These are phyloP conservation scores for Solanum aculeatissimum DNA, from an alignment of 305 asterid genomes.

Conservation along the genomic window DNA sequence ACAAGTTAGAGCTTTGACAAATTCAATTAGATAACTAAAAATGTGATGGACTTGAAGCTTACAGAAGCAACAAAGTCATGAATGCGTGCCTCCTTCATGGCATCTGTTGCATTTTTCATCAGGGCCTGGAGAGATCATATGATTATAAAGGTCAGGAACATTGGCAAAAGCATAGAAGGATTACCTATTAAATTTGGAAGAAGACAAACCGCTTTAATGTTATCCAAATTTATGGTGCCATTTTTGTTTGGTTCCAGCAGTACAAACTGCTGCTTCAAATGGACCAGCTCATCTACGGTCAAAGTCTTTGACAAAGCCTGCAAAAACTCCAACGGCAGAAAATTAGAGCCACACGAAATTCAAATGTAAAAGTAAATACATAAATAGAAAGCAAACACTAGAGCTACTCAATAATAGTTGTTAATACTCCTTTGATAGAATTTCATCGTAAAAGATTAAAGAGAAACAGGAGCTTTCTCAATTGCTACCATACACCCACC, in stretches of 20 bases:
- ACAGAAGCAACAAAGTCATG: slow-evolving; percentile 72
- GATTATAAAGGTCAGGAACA: neutral
- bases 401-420: neutral
- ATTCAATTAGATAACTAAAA: neutral
- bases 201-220: slow-evolving; percentile 25
- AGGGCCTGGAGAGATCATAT: slow-evolving; percentile 35
- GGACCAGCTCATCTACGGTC: slow-evolving; percentile 25
- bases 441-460: neutral
- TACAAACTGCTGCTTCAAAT: slow-evolving; percentile 31
- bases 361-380: neutral
- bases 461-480: neutral
- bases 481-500: slow-evolving; percentile 21
- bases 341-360: neutral
- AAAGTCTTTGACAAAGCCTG: slow-evolving; percentile 44
- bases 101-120: slow-evolving; percentile 64
- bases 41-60: neutral
- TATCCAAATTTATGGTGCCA: slow-evolving; percentile 32
- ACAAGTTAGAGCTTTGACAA: neutral
- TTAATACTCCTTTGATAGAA: neutral
- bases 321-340: neutral
- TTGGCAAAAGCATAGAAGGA: neutral
- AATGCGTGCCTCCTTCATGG: slow-evolving; percentile 84
- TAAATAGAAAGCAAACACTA: neutral
- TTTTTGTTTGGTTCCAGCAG: slow-evolving; percentile 36
- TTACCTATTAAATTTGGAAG: neutral